Evolutionary conservation across 306 rosid genomes (phyloP).

Genomic region (Quercus cerris): DNA sequence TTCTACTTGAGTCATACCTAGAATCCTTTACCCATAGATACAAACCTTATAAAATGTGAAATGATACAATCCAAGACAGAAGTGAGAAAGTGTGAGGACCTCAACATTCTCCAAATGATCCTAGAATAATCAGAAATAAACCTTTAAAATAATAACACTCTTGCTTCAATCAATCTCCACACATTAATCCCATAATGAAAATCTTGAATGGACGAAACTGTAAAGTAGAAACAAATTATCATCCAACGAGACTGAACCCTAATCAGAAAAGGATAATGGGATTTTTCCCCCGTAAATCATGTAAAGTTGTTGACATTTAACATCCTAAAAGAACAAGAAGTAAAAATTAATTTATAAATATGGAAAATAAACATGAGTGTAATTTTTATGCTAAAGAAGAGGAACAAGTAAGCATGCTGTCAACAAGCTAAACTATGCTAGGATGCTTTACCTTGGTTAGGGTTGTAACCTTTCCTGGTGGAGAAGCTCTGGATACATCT

Average conservation of each 20-base stretch:
- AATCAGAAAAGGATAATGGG: not conserved
- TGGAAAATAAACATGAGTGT: not conserved
- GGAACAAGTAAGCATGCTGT: not conserved
- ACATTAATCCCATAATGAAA: too few relatives aligned
- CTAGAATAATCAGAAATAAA: too few relatives aligned
- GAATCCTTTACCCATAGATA: not conserved
- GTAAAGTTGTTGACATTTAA: not conserved
- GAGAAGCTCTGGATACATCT: slow-evolving; percentile 91
- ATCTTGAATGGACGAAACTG: too few relatives aligned
- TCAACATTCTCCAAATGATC: not conserved
- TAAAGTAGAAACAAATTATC: not conserved
- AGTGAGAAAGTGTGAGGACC: not conserved
- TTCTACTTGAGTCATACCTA: not conserved
- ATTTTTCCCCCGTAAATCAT: not conserved
- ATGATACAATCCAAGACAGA: not conserved
- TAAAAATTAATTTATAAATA: not conserved
- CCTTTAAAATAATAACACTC: too few relatives aligned
- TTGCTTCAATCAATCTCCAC: too few relatives aligned
- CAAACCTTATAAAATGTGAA: not conserved
- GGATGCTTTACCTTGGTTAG: slow-evolving; percentile 65
- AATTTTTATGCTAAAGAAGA: not conserved
- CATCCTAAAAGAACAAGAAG: not conserved
- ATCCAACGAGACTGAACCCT: not conserved
- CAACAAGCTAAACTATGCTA: not conserved
- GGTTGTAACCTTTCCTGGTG: slow-evolving; percentile 88